These are phyloP conservation scores for Trametes gibbosa DNA, from an alignment of 768 basidiomycete species.

Conservation along the genomic window DNA sequence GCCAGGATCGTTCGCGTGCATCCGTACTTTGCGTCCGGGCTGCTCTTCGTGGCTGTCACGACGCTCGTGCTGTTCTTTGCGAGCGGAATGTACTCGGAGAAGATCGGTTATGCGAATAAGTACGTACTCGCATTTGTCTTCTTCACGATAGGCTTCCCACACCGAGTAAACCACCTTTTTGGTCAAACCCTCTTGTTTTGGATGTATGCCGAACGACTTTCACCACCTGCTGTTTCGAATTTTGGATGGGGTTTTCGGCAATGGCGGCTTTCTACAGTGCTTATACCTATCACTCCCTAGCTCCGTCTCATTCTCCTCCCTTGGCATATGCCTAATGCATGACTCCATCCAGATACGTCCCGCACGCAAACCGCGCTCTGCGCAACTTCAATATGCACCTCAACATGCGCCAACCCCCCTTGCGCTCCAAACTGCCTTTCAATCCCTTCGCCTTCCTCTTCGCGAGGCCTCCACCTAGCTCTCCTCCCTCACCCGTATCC, in stretches of 20 bases:
- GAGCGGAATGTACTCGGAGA: conserved; percentile 93
- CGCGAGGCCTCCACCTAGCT: conserved; percentile 22
- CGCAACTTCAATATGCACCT: conserved; percentile 96
- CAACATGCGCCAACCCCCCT: conserved; percentile 82
- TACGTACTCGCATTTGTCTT: conserved; percentile 41
- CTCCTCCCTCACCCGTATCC: conserved; percentile 36
- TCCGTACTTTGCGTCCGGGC: conserved; percentile 73
- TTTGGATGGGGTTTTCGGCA: no score
- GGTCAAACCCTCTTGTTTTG: no score
- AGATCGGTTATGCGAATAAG: conserved; percentile 96
- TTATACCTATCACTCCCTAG: no score
- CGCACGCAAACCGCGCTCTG: conserved; percentile 89
- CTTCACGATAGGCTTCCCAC: not conserved
- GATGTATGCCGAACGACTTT: no score
- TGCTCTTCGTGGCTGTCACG: conserved; percentile 85
- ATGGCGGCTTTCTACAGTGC: no score
- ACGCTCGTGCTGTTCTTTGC: conserved; percentile 94
- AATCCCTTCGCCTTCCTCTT: conserved; percentile 62
- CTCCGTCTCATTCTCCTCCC: not conserved
- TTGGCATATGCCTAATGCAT: not conserved
- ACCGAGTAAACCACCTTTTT: no score
- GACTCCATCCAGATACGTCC: conserved; percentile 73
- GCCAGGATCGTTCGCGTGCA: conserved; percentile 48
- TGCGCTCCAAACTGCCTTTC: conserved; percentile 55
- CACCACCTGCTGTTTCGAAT: no score